Evolutionary conservation across 768 basidiomycete genomes (phyloP), one percentile per base, ranked within the genome.

Genomic region (Cytidiella melzeri): DNA sequence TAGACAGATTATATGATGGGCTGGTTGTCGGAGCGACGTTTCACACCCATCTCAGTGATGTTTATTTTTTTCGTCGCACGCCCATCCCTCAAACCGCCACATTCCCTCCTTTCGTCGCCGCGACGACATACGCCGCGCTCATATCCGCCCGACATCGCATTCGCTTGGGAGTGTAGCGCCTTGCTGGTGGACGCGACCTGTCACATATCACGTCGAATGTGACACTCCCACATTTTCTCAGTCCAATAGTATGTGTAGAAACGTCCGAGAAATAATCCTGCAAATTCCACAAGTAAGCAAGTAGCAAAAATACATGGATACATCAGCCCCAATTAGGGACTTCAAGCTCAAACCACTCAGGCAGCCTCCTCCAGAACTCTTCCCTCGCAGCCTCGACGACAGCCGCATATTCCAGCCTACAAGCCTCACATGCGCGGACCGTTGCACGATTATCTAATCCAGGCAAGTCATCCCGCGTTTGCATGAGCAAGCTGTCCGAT

Each of bases 401-500:
- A n/a, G 68, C 63, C 19, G 75, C 72, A 66, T 84, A 86, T 49
- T 84, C 84, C 26, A 73, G 55, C 50, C 80, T 70, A 58, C 85
- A 87, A 44, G 64, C 68, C 59, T 85, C 83, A 61, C 85, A 87
- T 5, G 82, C 77, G 5, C 78, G 73, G 55, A 77, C 68, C n/a
- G 72, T 57, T 3, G 73, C 57, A 30, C 66, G 67, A 48, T 69
- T 66, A 47, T 74, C 69, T 11, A 69, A 74, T 4, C 67, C 63
- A 2, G 71, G 63, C 18, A 50, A 20, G 53, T 76, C 74, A 51
- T 75, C 75, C 37, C 77, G 70, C 4, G 76, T 74, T 57, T 83
- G 82, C 81, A 87, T 84, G 39, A 78, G 59, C 53, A 83, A 74
- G 42, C 81, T 75, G 53, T 84, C 80, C 61, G 77, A 68, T 56